Evolutionary conservation across 2,329 filamentous ascomycete genomes (phyloP).

Genomic region (Alternaria sp.): DNA sequence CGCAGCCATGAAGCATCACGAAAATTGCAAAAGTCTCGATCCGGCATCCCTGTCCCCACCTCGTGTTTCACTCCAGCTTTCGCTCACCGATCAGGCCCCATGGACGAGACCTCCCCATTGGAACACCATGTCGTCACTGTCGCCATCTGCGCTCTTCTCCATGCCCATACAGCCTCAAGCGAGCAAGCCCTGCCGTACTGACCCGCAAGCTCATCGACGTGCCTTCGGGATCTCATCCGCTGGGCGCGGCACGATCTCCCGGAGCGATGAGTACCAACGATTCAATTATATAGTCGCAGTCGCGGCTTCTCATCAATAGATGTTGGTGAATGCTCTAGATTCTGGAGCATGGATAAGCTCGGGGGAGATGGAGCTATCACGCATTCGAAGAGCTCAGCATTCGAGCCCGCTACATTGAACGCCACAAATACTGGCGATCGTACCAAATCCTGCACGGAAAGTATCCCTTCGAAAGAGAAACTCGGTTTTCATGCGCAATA

Average conservation of each 20-base stretch:
- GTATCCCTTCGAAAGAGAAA: not conserved
- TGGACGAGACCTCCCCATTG: not conserved
- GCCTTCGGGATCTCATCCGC: not conserved
- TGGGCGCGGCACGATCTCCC: not conserved
- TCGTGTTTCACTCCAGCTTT: slow-evolving; percentile 6
- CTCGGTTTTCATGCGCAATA: not conserved
- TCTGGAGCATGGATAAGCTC: not conserved
- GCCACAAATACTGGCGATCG: not conserved
- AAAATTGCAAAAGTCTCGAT: not conserved
- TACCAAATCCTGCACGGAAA: not conserved
- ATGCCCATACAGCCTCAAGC: not conserved
- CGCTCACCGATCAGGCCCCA: slow-evolving; percentile 18
- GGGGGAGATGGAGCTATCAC: not conserved
- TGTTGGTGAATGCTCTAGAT: not conserved
- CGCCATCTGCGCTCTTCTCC: slow-evolving; percentile 1
- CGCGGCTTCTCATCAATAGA: not conserved
- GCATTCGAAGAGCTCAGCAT: not conserved
- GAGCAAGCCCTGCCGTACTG: not conserved
- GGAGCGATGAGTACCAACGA: not conserved
- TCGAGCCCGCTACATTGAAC: not conserved
- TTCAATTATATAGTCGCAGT: not conserved
- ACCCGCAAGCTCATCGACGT: not conserved
- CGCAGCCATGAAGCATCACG: not conserved
- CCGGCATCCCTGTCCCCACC: slow-evolving; percentile 1
- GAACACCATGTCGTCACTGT: slow-evolving; percentile 4